phyloP scores from a whole-genome alignment of 257 asterid species.

The Capsicum baccatum region DNA sequence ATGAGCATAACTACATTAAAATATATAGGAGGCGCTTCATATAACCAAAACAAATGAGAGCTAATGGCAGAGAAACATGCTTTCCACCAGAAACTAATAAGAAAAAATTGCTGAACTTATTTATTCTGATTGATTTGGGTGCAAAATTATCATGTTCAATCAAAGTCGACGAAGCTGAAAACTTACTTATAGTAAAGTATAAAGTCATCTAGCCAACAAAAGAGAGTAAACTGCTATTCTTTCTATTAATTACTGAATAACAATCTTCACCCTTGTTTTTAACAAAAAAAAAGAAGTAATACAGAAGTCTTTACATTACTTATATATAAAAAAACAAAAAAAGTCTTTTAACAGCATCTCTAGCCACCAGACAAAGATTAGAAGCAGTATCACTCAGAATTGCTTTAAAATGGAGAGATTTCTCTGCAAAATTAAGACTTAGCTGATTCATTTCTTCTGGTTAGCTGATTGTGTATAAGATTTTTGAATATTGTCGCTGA shows the following conservation, averaged over 20 bases:
- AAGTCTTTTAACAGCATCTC: not conserved
- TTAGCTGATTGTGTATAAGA: no score
- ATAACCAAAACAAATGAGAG: not conserved
- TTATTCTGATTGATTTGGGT: not conserved
- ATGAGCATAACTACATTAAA: not conserved
- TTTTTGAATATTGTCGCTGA: no score
- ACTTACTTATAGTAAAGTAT: no score
- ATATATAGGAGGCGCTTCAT: not conserved
- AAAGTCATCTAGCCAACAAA: no score
- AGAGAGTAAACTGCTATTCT: no score
- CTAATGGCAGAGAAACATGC: not conserved
- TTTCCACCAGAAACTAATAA: no score
- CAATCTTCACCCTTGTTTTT: no score
- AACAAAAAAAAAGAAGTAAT: no score
- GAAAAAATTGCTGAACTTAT: not conserved
- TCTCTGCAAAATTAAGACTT: no score
- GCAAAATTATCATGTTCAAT: not conserved
- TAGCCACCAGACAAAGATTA: not conserved
- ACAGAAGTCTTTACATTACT: no score
- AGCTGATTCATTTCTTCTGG: not conserved
- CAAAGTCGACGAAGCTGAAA: not conserved
- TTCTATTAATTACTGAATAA: no score
- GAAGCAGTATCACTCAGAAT: not conserved
- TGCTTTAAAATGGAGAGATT: not conserved
- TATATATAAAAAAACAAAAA: no score